phyloP scores from a whole-genome alignment of 2,329 filamentous ascomycete species.

The Trichoderma arundinaceum region DNA sequence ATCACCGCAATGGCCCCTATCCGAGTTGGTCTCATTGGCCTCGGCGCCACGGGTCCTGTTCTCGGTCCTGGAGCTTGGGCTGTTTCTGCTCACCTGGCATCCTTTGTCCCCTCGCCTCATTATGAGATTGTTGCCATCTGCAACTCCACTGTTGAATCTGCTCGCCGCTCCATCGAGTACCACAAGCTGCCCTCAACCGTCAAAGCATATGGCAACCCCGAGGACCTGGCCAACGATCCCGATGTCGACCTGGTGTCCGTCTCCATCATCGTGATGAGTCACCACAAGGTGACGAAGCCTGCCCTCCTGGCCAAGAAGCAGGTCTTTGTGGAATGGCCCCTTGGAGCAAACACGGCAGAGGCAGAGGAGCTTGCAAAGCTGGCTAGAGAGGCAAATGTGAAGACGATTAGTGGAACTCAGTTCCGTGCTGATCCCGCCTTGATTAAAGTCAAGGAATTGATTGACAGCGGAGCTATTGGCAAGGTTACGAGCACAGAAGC shows the following conservation, averaged over 20 bases:
- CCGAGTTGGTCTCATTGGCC: constrained; percentile 36
- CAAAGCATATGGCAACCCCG: constrained; percentile 54
- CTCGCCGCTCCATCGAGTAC: constrained; percentile 48
- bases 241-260: constrained; percentile 60
- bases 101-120: constrained; percentile 46
- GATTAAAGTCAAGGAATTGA: constrained; percentile 33
- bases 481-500: constrained; percentile 27
- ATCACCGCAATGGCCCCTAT: constrained; percentile 34
- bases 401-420: constrained; percentile 55
- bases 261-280: constrained; percentile 55
- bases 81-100: constrained; percentile 58
- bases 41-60: constrained; percentile 21
- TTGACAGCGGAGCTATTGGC: constrained; percentile 32
- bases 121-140: constrained; percentile 56
- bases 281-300: constrained; percentile 41
- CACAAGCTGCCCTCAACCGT: constrained; percentile 49
- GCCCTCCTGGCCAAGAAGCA: constrained; percentile 55
- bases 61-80: constrained; percentile 47
- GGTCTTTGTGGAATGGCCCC: constrained; percentile 61
- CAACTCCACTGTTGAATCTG: constrained; percentile 53
- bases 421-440: constrained; percentile 49
- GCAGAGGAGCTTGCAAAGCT: constrained; percentile 49
- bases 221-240: constrained; percentile 51
- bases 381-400: constrained; percentile 42
- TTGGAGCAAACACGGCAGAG: constrained; percentile 48